Evolutionary conservation across 2,329 filamentous ascomycete species (phyloP).

Genomic region (Exophiala xenobiotica): DNA sequence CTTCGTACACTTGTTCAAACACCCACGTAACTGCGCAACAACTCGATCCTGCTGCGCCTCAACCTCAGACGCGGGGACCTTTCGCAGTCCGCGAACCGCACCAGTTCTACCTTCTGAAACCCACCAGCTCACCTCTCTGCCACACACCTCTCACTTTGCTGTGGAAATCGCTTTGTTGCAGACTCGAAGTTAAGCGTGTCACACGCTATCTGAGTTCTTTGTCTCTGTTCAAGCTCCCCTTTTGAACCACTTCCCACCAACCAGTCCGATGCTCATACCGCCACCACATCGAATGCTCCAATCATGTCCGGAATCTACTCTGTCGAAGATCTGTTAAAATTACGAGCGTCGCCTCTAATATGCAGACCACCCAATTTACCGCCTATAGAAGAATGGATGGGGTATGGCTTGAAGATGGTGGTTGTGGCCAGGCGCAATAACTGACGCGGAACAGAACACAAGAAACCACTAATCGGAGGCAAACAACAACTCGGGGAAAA

Average conservation of each 20-base stretch:
- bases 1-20: neutral
- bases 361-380: slow-evolving; percentile 76
- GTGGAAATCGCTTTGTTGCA: neutral
- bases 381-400: slow-evolving; percentile 93
- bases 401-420: slow-evolving; percentile 52
- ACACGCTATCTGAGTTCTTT: too few species aligned
- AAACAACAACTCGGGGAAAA: slow-evolving; percentile 19
- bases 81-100: neutral
- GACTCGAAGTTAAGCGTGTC: too few species aligned
- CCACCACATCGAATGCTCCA: slow-evolving; percentile 1
- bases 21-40: too few species aligned
- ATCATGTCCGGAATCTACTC: slow-evolving; percentile 62
- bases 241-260: too few species aligned
- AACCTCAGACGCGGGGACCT: neutral
- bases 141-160: too few species aligned
- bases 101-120: neutral
- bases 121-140: neutral
- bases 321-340: slow-evolving; percentile 69
- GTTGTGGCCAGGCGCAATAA: slow-evolving; percentile 17
- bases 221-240: too few species aligned
- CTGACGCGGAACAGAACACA: slow-evolving; percentile 39
- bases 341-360: slow-evolving; percentile 81
- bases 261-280: slow-evolving; percentile 18
- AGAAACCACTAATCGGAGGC: slow-evolving; percentile 38
- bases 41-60: neutral